These are phyloP conservation scores for Epichloe festucae DNA, from an alignment of 2,329 filamentous ascomycete species.

Conservation along the genomic window DNA sequence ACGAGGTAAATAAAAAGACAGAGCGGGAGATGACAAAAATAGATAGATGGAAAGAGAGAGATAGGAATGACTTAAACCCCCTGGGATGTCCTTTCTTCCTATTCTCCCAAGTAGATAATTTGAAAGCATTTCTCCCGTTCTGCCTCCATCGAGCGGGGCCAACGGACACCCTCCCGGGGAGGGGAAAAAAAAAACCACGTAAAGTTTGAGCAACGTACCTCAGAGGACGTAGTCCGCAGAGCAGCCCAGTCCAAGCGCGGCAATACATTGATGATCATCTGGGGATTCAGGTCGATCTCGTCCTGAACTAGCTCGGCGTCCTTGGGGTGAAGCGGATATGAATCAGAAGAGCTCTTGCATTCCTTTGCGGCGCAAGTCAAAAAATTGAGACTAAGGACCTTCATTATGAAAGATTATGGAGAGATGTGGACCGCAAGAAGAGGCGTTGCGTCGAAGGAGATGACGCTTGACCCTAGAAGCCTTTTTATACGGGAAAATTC, in stretches of 20 bases:
- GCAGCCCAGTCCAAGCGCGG: slow-evolving; percentile 82
- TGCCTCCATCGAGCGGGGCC: too few relatives aligned
- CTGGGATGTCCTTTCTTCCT: too few relatives aligned
- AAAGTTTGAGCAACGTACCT: slow-evolving; percentile 40
- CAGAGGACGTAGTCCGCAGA: slow-evolving; percentile 58
- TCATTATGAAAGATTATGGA: slow-evolving; percentile 46
- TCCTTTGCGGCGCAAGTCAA: slow-evolving; percentile 90
- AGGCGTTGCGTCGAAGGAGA: neutral
- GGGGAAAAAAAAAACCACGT: neutral
- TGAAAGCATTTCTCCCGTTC: too few relatives aligned
- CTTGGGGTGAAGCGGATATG: slow-evolving; percentile 84
- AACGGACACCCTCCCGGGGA: neutral
- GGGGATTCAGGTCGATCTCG: slow-evolving; percentile 65
- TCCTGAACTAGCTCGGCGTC: slow-evolving; percentile 86
- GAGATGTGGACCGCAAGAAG: too few relatives aligned
- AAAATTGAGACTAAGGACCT: slow-evolving; percentile 96
- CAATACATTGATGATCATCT: slow-evolving; percentile 73
- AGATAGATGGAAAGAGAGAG: too few relatives aligned
- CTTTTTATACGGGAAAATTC: neutral
- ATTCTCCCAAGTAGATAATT: too few relatives aligned
- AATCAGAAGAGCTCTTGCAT: slow-evolving; percentile 68
- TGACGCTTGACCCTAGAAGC: neutral
- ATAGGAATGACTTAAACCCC: too few relatives aligned
- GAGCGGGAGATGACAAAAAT: too few relatives aligned
- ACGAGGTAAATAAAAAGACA: too few relatives aligned